Evolutionary conservation across 1,284 basidiomycete genomes (phyloP).

Genomic region (Puccinia triticina): DNA sequence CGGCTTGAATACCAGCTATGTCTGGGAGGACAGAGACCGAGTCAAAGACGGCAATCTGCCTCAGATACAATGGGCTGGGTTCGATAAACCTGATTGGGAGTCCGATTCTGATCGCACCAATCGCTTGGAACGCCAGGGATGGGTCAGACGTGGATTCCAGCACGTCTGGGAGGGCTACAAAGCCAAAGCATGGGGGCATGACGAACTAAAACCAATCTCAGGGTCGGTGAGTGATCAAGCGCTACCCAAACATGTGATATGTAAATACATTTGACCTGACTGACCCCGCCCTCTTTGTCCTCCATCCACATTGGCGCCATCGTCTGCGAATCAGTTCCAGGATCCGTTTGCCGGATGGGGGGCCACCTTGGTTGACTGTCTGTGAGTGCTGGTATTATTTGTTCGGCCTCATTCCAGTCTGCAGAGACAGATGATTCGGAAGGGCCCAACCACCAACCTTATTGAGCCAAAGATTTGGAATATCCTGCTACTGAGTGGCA

Average conservation of each 20-base stretch:
- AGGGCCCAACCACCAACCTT: too few relatives aligned
- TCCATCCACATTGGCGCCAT: background rate
- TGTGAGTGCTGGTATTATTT: conserved; percentile 8
- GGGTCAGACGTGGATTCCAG: conserved; percentile 32
- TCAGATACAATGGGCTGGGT: conserved; percentile 22
- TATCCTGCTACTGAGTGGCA: background rate
- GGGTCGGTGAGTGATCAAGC: conserved; percentile 18
- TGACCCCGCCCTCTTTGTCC: background rate
- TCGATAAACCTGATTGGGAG: conserved; percentile 26
- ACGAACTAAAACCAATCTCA: conserved; percentile 40
- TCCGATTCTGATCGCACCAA: background rate
- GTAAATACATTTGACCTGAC: too few relatives aligned
- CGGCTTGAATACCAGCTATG: conserved; percentile 20
- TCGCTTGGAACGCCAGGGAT: conserved; percentile 10
- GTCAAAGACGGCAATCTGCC: background rate
- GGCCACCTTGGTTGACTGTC: conserved; percentile 31
- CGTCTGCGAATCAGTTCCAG: conserved; percentile 4
- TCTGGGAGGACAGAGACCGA: background rate
- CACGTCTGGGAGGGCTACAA: conserved; percentile 45
- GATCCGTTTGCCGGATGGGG: conserved; percentile 38
- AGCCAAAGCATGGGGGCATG: conserved; percentile 33
- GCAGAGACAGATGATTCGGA: too few relatives aligned
- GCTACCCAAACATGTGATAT: background rate
- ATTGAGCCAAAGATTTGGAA: too few relatives aligned
- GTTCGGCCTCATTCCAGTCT: background rate